Evolutionary conservation across 2,329 filamentous ascomycete genomes (phyloP), one percentile per base, ranked within the genome.

Genomic region (Hypoxylon sp.): DNA sequence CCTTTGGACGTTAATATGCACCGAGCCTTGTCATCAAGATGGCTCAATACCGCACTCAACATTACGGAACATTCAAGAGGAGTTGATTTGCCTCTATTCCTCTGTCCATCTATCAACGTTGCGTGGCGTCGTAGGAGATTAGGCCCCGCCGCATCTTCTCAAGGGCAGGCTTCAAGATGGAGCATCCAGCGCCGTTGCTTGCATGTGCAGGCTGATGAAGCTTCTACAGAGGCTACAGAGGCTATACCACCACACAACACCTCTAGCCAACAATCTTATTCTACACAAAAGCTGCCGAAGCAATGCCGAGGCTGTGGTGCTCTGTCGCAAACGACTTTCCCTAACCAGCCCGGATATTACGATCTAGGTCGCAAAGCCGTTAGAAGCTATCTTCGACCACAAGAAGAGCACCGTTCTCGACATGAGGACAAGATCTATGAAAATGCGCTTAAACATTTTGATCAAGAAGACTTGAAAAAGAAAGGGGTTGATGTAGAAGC

Each of bases 291-390:
- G 12, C 71, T 88, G 1, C 84, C 86, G 0, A 62, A 75, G 7
- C 81, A 80, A 57, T 89, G 86, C 61, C 76, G 77, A 8, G 86
- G 86, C 25, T 89, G 86, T 64, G 86, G 86, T 32, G 84, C 85
- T 9, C 76, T 86, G 60, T 76, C 82, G 34, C 86, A 89, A 66
- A 83, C 77, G 0, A 66, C 67, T 0, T 68, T 79, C 12, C 68
- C 78, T 1, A 67, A 77, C 19, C 71, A 79, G 51, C 73, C 86
- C 4, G 82, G 82, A 3, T 86, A 80, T 67, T 88, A 78, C 64
- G 74, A 80, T 50, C 47, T 79, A 19, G 67, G 66, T 25, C 78
- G 80, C 56, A 83, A 75, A 60, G 73, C 76, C 2, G 77, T 86
- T 3, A 74, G 68, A 57, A 72, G 70, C 23, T 86, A 79, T 64